Conservation (phyloP, 345 rosid genomes). For the Rhizophora apiculata region DNA sequence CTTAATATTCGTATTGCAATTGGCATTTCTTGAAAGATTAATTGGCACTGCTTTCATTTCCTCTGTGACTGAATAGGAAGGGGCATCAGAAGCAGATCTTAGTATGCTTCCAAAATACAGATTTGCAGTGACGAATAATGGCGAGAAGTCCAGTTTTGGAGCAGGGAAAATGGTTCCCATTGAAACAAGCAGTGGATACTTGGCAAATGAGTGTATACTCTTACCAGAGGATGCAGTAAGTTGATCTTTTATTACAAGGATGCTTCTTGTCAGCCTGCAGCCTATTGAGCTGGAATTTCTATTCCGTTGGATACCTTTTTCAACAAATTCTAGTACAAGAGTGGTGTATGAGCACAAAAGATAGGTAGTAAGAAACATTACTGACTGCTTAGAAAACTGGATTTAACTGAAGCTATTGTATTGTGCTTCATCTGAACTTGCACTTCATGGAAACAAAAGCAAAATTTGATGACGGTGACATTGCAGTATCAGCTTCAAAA, state of each 20-base stretch:
- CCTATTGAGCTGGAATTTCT: no score
- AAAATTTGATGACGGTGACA: no score
- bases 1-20: conserved; percentile 2
- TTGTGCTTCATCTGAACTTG: no score
- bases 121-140: conserved; percentile 42
- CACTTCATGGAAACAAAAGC: no score
- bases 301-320: no score
- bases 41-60: conserved; percentile 1
- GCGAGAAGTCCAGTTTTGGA: conserved; percentile 54
- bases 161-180: conserved; percentile 84
- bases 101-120: conserved; percentile 76
- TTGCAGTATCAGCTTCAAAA: no score
- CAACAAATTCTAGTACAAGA: no score
- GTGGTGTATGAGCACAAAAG: no score
- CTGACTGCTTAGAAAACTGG: no score
- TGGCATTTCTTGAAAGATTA: not conserved
- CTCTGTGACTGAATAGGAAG: conserved; percentile 56
- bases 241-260: not conserved
- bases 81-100: conserved; percentile 98
- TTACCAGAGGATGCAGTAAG: conserved; percentile 92
- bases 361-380: no score
- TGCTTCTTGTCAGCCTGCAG: no score
- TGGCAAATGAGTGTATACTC: conserved; percentile 65
- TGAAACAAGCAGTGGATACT: conserved; percentile 52
- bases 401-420: no score